Evolutionary conservation across 2,329 filamentous ascomycete genomes (phyloP).

Genomic region (Aureobasidium sp.): DNA sequence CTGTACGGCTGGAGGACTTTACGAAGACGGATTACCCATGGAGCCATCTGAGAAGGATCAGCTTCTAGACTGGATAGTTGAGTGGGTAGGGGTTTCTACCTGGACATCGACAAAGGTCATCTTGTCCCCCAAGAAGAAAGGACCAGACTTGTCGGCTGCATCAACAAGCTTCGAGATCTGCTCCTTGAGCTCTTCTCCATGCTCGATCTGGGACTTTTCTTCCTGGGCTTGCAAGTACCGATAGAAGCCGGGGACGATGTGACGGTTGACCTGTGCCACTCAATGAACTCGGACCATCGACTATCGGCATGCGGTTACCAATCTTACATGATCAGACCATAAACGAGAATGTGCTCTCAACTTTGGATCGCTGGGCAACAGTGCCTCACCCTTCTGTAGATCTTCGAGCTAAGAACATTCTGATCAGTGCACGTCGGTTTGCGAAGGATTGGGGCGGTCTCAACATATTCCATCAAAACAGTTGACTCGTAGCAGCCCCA

Average conservation of each 20-base stretch:
- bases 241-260: conserved; percentile 71
- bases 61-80: not conserved
- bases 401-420: conserved; percentile 53
- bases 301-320: conserved; percentile 17
- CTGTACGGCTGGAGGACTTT: conserved; percentile 57
- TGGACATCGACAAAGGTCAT: conserved; percentile 59
- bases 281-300: conserved; percentile 8
- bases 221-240: conserved; percentile 60
- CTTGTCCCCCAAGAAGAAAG: conserved; percentile 56
- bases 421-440: not conserved
- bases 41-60: conserved; percentile 50
- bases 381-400: conserved; percentile 47
- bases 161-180: conserved; percentile 56
- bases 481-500: conserved; percentile 78
- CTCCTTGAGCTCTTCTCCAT: conserved; percentile 53
- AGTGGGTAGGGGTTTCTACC: not conserved
- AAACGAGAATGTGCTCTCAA: conserved; percentile 65
- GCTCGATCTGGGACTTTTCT: conserved; percentile 46
- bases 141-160: conserved; percentile 51
- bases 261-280: conserved; percentile 29
- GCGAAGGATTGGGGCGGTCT: not conserved
- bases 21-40: conserved; percentile 63
- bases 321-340: conserved; percentile 67
- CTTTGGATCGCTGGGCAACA: conserved; percentile 60
- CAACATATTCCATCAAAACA: conserved; percentile 76